Percentiles rank a stretch among this genome's conserved stretches.
These are phyloP conservation scores for Verticillium isaacii DNA, from an alignment of 2,329 filamentous ascomycete species.

Conservation along the genomic window DNA sequence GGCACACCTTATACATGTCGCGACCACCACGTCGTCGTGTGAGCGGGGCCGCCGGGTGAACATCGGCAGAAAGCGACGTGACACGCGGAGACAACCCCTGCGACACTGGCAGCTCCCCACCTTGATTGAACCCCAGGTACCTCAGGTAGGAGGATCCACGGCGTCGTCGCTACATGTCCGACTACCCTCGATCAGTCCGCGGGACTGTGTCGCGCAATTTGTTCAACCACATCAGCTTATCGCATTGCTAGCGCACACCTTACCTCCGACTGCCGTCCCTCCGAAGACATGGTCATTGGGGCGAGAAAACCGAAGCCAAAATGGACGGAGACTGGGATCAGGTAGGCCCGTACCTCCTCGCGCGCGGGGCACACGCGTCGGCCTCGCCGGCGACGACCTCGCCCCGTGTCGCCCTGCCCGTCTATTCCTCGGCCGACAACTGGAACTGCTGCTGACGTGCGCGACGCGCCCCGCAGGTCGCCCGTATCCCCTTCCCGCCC, in stretches of 20 bases:
- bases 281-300: conserved; percentile 24
- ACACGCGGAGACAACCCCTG: not conserved
- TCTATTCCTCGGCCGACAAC: not conserved
- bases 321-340: conserved; percentile 69
- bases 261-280: not conserved
- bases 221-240: not conserved
- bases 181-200: not conserved
- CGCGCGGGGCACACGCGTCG: not conserved
- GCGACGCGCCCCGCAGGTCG: conserved; percentile 51
- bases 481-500: conserved; percentile 75
- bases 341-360: conserved; percentile 35
- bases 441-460: conserved; percentile 5
- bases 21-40: not conserved
- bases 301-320: conserved; percentile 33
- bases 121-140: not conserved
- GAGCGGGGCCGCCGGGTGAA: not conserved
- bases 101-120: not conserved
- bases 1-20: too few species aligned
- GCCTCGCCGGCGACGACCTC: not conserved
- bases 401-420: conserved; percentile 3
- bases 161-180: not conserved
- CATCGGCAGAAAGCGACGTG: not conserved
- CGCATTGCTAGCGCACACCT: not conserved
- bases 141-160: not conserved
- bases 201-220: not conserved